phyloP scores from a whole-genome alignment of 1,284 basidiomycete species.

The Meira nashicola region DNA sequence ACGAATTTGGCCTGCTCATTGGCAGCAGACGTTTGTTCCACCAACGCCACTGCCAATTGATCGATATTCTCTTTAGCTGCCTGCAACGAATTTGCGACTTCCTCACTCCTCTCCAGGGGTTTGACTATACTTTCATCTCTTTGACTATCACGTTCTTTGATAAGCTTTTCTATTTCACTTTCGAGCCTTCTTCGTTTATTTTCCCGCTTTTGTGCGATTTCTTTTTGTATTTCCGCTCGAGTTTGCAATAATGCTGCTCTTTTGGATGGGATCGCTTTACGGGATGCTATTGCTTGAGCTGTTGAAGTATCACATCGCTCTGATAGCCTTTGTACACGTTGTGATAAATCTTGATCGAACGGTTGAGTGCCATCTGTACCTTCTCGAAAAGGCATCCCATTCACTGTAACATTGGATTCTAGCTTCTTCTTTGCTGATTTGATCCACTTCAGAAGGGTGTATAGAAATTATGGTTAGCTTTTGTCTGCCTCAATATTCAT shows the following conservation, averaged over 20 bases:
- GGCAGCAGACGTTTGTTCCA: conserved; percentile 3
- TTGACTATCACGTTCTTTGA: conserved; percentile 1
- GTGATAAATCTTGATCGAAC: neutral
- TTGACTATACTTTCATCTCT: neutral
- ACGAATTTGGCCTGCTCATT: conserved; percentile 9
- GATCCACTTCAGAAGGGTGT: neutral
- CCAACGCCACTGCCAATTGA: conserved; percentile 4
- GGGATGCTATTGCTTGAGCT: neutral
- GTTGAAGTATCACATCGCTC: conserved; percentile 6
- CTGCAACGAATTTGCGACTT: conserved; percentile 1
- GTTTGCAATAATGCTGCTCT: conserved; percentile 1
- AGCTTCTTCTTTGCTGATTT: conserved; percentile 1
- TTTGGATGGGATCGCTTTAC: conserved; percentile 5
- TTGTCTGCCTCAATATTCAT: too few relatives aligned
- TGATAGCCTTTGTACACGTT: conserved; percentile 7
- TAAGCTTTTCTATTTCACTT: neutral
- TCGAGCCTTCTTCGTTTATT: neutral
- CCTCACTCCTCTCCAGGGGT: conserved; percentile 1
- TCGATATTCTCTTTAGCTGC: conserved; percentile 1
- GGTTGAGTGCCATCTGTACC: neutral
- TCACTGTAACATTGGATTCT: conserved; percentile 14
- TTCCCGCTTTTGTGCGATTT: neutral
- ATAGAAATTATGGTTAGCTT: neutral
- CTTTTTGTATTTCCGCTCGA: neutral
- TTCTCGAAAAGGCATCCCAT: conserved; percentile 13